Evolutionary conservation across 345 rosid species (phyloP), one percentile per base, ranked within the genome.

Genomic region (Linum trigynum): DNA sequence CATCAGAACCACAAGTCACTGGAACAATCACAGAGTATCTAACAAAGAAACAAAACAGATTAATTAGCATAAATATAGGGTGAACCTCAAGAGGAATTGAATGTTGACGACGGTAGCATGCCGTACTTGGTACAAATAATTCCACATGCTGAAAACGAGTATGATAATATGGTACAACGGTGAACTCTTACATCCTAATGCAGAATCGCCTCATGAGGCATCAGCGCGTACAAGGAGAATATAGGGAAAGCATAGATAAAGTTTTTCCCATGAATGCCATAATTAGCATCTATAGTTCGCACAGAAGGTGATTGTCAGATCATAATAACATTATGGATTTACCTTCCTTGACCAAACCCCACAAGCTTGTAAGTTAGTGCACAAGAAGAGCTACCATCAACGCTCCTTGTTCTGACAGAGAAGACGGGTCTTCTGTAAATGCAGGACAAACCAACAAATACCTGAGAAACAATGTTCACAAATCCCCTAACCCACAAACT

Each of bases 1-100:
- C 99, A 91, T 95, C 70, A 71, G 71, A 78, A 84, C 91, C 87
- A 85, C 76, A 41, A n/a, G 23, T 57, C 32, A 50, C 3, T 1
- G 14, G 14, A 62, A 55, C 43, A 60, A 65, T 61, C 17, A 55
- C 53, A 48, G 53, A 15, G 14, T 48, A 48, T 9, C 53, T 48
- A 48, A 9, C 53, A 48, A 48, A 48, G 11, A 15, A 48, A 48
- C 53, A 48, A 2, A 48, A 7, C 53, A 48, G 14, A 48, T 48
- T 15, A 48, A 48, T 9, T 48, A 23, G 35, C 35, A 65, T n/a
- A 38, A 53, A 67, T 15, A 23, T 23, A 23, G 32, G 12, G 12
- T 4, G 51, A 41, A 41, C 45, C 45, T 32, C 4, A 16, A 17
- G 36, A 57, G 11, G 8, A 57, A 36, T 17, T 17, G 36, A 57